Evolutionary conservation across 2,329 filamentous ascomycete species (phyloP).

Genomic region (Clonostachys rhizophaga): DNA sequence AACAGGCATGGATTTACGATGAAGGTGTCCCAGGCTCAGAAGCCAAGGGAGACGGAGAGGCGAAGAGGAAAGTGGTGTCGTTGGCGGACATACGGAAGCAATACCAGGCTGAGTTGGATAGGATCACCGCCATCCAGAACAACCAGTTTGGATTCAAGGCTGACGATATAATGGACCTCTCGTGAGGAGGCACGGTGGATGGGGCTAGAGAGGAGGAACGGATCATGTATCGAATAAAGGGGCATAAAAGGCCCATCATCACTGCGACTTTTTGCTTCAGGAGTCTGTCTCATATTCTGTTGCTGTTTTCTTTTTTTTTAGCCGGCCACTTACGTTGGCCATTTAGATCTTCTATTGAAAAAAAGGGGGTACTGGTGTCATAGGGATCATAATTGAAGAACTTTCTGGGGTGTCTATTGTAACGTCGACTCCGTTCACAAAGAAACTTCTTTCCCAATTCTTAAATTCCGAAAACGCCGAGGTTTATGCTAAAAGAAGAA

Average conservation of each 20-base stretch:
- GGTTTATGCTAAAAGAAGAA: conserved; percentile 29
- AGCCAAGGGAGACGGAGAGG: not conserved
- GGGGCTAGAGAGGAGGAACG: not conserved
- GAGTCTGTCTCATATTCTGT: not conserved
- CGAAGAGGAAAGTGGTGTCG: conserved; percentile 74
- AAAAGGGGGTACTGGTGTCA: not conserved
- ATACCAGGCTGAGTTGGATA: conserved; percentile 86
- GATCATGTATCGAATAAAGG: conserved; percentile 1
- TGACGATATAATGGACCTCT: conserved; percentile 49
- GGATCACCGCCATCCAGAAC: conserved; percentile 80
- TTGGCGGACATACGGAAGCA: conserved; percentile 81
- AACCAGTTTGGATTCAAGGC: conserved; percentile 77
- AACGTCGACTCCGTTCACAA: not conserved
- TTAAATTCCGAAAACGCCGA: conserved; percentile 24
- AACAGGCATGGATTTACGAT: conserved; percentile 73
- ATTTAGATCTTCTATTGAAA: not conserved
- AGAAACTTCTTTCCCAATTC: conserved; percentile 1
- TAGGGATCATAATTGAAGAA: not conserved
- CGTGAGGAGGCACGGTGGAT: conserved; percentile 15
- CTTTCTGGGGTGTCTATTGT: conserved; percentile 1
- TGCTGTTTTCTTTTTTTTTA: not conserved
- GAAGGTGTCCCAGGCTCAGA: conserved; percentile 12
- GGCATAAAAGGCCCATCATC: not conserved
- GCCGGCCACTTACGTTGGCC: not conserved
- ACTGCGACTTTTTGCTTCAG: conserved; percentile 1